Evolutionary conservation across 768 basidiomycete species (phyloP).

Genomic region (Gymnopilus dilepis): DNA sequence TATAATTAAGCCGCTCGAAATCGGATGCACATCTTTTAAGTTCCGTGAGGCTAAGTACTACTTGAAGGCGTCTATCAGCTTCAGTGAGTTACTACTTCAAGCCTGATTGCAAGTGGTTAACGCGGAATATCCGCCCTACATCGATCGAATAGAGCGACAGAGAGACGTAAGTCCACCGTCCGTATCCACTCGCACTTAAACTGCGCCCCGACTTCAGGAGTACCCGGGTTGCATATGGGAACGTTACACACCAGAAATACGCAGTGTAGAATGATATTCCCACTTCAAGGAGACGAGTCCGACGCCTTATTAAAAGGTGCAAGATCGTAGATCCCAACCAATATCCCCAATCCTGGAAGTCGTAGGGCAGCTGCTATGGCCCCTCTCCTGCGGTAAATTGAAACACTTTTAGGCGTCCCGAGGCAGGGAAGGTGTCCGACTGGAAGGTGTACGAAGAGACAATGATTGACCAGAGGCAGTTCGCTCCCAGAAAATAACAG

Average conservation of each 20-base stretch:
- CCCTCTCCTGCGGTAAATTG: neutral
- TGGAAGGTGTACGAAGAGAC: conserved; percentile 5
- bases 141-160: neutral
- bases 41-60: too few species aligned
- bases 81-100: too few species aligned
- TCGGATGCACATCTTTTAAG: too few species aligned
- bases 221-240: neutral
- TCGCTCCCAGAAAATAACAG: conserved; percentile 16
- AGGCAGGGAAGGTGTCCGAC: neutral
- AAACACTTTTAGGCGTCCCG: neutral
- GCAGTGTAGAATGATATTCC: neutral
- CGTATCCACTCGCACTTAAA: neutral
- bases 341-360: neutral
- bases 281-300: neutral
- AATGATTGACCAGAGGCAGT: conserved; percentile 6
- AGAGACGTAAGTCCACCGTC: neutral
- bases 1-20: too few species aligned
- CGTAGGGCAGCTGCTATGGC: neutral
- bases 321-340: neutral
- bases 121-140: neutral
- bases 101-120: neutral
- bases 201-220: neutral
- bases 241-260: neutral
- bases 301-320: neutral
- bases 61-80: too few species aligned